Base-by-base conservation (phyloP, 768 basidiomycete genomes). In the Glaciozyma antarctica region DNA sequence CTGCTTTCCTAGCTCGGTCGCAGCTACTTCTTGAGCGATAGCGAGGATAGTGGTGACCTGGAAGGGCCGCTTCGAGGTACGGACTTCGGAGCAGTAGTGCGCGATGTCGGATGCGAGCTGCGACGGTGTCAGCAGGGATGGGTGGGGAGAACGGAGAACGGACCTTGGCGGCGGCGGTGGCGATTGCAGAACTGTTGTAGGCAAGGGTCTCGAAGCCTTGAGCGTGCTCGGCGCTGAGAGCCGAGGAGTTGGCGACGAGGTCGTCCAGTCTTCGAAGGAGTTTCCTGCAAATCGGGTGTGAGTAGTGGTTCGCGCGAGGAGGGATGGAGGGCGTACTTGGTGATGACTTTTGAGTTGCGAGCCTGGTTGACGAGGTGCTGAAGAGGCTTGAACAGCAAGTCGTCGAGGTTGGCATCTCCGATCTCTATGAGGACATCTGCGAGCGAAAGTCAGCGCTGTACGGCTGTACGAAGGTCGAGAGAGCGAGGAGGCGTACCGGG, bases 221-320 rank as follows among this genome's bases (percentile, higher is more conserved):
- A 1, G 64, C 64, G 22, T 65, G 62, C 26, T 72, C 73, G 17
- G 58, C 44, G 6, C 84, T 86, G 55, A 95, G 80, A 0, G 91
- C 90, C 0, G 82, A 76, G 12, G 85, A 86, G 43, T 85, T 83
- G 61, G 84, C 80, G 13, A 82, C 82, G 38, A 95, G 81, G 54
- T 91, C 89, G 64, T 93, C 88, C 55, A 97, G 75, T 3, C 88
- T 84, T 70, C 87, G 87, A 32, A 86, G 84, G 62, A 99, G 81
- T 81, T 94, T 97, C 79, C 92, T 94, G 62, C 3, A 2, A 13
- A n/a, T 13, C 5, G 26, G 4, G 22, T 3, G 38, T 38, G 22
- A 24, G 24, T 58, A 16, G 9, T 19, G n/a, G 3, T n/a, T 28
- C 12, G 47, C 22, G 19, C 2, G n/a, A 15, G 13, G 43, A 54